Evolutionary conservation across 257 asterid species (phyloP).

Genomic region (Scutellaria baicalensis): DNA sequence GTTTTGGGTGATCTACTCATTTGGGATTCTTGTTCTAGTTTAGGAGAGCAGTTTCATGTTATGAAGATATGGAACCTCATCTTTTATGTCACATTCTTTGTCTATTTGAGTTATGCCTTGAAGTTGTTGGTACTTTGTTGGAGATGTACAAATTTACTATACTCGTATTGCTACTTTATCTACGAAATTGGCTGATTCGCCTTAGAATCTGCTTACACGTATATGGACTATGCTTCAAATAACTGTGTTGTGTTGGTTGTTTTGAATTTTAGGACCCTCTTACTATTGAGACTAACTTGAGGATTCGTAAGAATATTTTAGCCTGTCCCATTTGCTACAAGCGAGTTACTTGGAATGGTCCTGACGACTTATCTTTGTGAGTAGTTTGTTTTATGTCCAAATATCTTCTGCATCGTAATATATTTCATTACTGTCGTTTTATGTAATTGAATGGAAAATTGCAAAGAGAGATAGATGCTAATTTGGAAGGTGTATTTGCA

Average conservation of each 20-base stretch:
- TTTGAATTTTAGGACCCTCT: conserved; percentile 34
- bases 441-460: too few relatives aligned
- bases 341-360: conserved; percentile 32
- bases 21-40: background rate
- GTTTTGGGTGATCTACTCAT: background rate
- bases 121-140: background rate
- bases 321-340: conserved; percentile 83
- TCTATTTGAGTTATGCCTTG: background rate
- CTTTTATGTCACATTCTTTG: background rate
- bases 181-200: background rate
- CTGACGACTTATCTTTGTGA: conserved; percentile 39
- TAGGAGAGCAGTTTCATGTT: background rate
- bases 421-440: background rate
- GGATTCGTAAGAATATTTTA: conserved; percentile 34
- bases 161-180: background rate
- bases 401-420: background rate
- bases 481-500: conserved; percentile 14
- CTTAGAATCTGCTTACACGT: background rate
- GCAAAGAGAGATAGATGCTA: background rate
- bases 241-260: background rate
- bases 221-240: background rate
- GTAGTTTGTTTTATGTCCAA: conserved; percentile 11
- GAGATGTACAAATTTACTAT: background rate
- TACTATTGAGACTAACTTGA: conserved; percentile 41
- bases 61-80: background rate